These are phyloP conservation scores for Camillea tinctor DNA, from an alignment of 2,329 filamentous ascomycete species.

Conservation along the genomic window DNA sequence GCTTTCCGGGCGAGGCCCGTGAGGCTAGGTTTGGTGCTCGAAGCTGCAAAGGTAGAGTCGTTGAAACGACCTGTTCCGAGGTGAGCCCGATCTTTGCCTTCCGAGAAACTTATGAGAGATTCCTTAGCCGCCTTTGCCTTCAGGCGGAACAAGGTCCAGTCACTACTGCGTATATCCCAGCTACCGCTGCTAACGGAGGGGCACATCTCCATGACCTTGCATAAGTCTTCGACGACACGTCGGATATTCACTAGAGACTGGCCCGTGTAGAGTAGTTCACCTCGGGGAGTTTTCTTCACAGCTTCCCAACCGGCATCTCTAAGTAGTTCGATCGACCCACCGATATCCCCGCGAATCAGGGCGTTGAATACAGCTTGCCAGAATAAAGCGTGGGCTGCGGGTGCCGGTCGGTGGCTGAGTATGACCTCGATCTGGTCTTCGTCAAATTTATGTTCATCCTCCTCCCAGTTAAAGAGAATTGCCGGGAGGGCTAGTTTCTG, in stretches of 20 bases:
- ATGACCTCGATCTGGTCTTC: constrained; percentile 65
- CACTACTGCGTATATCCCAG: constrained; percentile 79
- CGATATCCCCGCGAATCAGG: constrained; percentile 72
- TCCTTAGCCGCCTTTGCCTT: constrained; percentile 67
- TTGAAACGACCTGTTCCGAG: constrained; percentile 31
- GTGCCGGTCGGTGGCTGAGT: constrained; percentile 63
- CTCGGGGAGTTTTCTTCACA: constrained; percentile 66
- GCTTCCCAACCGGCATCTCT: constrained; percentile 75
- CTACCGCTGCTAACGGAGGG: constrained; percentile 63
- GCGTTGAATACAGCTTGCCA: constrained; percentile 81
- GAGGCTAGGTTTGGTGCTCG: constrained; percentile 48
- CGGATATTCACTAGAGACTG: constrained; percentile 76
- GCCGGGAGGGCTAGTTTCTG: constrained; percentile 62
- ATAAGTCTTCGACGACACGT: constrained; percentile 66
- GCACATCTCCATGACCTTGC: constrained; percentile 69
- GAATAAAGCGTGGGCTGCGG: constrained; percentile 73
- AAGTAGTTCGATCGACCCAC: constrained; percentile 65
- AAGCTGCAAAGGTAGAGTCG: constrained; percentile 35
- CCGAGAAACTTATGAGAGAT: constrained; percentile 74
- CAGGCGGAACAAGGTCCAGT: constrained; percentile 83
- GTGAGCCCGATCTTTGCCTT: constrained; percentile 60
- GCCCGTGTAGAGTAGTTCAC: constrained; percentile 68
- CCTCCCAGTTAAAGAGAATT: constrained; percentile 80
- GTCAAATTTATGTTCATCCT: constrained; percentile 71
- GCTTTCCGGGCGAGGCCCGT: constrained; percentile 72